Evolutionary conservation across 805 yeast species (phyloP).

Genomic region (Starmerella geochares): DNA sequence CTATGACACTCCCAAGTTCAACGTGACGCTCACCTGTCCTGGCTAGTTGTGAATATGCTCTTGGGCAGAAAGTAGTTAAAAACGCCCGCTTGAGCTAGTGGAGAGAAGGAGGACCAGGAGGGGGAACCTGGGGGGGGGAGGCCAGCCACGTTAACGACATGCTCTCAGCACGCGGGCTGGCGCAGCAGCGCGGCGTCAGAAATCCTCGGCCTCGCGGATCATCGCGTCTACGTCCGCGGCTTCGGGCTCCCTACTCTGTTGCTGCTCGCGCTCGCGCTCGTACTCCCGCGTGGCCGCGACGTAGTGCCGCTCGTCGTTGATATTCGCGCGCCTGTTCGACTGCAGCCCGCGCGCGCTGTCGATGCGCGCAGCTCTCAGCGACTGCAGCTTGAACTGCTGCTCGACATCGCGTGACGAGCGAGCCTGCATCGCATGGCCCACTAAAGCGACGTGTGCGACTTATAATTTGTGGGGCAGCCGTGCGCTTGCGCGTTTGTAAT

Average conservation of each 20-base stretch:
- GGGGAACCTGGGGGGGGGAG: too few species aligned
- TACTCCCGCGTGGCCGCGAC: conserved; percentile 1
- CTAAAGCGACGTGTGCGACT: not conserved
- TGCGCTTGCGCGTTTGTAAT: not conserved
- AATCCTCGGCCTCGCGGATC: conserved; percentile 8
- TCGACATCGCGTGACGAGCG: conserved; percentile 3
- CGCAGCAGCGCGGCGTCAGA: too few species aligned
- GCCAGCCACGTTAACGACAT: too few species aligned
- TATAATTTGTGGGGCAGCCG: not conserved
- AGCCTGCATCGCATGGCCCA: not conserved
- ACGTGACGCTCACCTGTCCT: too few species aligned
- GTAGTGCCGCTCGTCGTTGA: not conserved
- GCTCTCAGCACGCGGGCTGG: too few species aligned
- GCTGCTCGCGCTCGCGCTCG: not conserved
- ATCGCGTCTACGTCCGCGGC: conserved; percentile 7
- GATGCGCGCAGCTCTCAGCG: not conserved
- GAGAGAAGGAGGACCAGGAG: too few species aligned
- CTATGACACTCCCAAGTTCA: too few species aligned
- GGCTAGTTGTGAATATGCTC: too few species aligned
- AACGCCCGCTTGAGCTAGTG: too few species aligned
- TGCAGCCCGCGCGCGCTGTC: not conserved
- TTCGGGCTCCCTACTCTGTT: not conserved
- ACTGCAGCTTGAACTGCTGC: not conserved
- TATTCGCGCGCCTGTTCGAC: not conserved
- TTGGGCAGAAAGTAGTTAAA: too few species aligned